phyloP scores from a whole-genome alignment of 108 stramenopile species.

The Pseudonitzschia multiseries region DNA sequence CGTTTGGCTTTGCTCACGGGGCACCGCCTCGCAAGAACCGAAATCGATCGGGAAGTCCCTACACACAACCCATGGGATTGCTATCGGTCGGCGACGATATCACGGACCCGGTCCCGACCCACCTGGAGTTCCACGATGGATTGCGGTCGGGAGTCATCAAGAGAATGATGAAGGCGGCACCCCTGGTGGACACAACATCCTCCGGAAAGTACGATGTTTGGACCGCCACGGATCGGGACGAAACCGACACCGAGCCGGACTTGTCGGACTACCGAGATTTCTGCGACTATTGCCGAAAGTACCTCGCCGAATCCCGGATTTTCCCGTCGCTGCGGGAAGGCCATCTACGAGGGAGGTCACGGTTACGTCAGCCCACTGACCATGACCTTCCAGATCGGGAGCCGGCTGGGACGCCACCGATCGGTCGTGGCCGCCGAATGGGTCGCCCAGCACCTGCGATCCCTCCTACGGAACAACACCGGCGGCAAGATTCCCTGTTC shows the following conservation, averaged over 20 bases:
- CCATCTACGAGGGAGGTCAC: conserved; percentile 67
- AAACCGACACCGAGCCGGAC: neutral
- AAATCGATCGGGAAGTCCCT: conserved; percentile 51
- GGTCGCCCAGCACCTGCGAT: conserved; percentile 43
- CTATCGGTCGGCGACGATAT: conserved; percentile 64
- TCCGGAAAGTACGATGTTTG: neutral
- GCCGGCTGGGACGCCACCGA: conserved; percentile 75
- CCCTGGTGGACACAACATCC: neutral
- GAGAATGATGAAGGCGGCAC: conserved; percentile 35
- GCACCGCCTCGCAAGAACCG: conserved; percentile 36
- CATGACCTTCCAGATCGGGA: conserved; percentile 73
- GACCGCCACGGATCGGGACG: neutral
- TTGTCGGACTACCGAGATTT: neutral
- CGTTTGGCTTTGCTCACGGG: conserved; percentile 78
- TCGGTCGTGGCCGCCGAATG: conserved; percentile 62
- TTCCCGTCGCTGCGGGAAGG: conserved; percentile 30
- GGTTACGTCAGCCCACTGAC: conserved; percentile 69
- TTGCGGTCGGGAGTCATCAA: conserved; percentile 62
- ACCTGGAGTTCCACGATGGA: conserved; percentile 66
- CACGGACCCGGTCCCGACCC: conserved; percentile 46
- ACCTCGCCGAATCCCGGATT: conserved; percentile 48
- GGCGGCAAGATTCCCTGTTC: conserved; percentile 3
- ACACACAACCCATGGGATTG: conserved; percentile 61
- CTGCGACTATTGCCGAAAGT: conserved; percentile 26
- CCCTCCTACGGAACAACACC: conserved; percentile 36